Evolutionary conservation across 768 basidiomycete genomes (phyloP), one percentile per base, ranked within the genome.

Genomic region (Nidularia pulvinata): DNA sequence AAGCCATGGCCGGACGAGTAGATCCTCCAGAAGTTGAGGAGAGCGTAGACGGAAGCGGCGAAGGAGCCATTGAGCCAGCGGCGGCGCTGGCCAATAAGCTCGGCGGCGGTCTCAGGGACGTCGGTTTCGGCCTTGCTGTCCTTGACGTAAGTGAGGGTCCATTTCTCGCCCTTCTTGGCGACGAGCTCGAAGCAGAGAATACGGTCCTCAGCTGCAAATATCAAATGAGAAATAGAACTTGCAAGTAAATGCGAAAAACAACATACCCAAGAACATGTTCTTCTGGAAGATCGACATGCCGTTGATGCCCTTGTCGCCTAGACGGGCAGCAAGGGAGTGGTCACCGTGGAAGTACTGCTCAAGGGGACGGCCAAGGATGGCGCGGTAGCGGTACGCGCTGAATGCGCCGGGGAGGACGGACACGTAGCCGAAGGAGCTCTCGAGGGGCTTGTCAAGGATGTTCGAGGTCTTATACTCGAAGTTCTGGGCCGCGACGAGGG

Each of bases 391-490:
- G 69, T 98, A 98, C 6, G 95, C 95, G 7, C 92, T 95, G 81
- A 98, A 98, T 48, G 95, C 95, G 65, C 95, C 95, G 50, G 95
- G 95, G 52, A 97, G 75, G 57, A 98, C 95, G 35, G 93, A 94
- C 9, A 95, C 93, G 60, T 97, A 98, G 34, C 95, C 95, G 61
- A 98, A 97, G 58, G 89, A 88, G 66, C 91, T 94, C 72, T 98
- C 95, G 50, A 94, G 78, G 1, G 95, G 95, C 67, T 97, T 95
- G 68, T 95, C 93, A 87, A 98, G 77, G 64, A 98, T 96, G 71
- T 98, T 97, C 45, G 93, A 95, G 91, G 97, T 96, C 74, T 94
- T 97, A 75, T 97, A 97, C 73, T 95, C 94, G 61, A 95, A 95
- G 72, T 98, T 97, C 69, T 98, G 95, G 14, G 95, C 94, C 6